These are phyloP conservation scores for Phytophthora macrochlamydospora DNA, from an alignment of 352 stramenopile genomes.

Conservation along the genomic window DNA sequence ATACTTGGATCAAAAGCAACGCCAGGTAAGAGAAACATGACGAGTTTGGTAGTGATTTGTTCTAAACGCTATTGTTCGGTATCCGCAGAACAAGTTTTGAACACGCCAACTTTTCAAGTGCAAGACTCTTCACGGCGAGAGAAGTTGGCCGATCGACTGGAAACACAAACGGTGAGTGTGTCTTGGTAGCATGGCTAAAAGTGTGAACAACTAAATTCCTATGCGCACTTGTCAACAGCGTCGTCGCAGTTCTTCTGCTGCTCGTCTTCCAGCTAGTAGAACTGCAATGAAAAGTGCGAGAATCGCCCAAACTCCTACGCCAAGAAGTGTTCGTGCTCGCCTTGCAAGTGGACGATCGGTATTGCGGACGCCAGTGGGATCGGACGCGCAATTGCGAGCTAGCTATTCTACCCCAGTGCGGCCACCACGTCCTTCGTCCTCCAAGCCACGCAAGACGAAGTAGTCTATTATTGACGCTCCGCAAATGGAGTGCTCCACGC, in stretches of 20 bases:
- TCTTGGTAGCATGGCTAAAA: not conserved
- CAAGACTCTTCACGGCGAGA: constrained; percentile 67
- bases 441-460: constrained; percentile 28
- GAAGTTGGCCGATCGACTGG: constrained; percentile 64
- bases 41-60: too few species aligned
- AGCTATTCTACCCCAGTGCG: constrained; percentile 78
- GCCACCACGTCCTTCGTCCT: constrained; percentile 31
- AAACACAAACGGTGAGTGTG: constrained; percentile 58
- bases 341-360: constrained; percentile 57
- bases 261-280: constrained; percentile 22
- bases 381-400: constrained; percentile 68
- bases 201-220: too few species aligned
- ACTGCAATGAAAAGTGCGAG: constrained; percentile 35
- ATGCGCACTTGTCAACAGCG: constrained; percentile 13
- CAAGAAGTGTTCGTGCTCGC: constrained; percentile 51
- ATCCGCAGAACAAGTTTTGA: constrained; percentile 38
- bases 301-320: constrained; percentile 27
- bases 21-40: constrained; percentile 34
- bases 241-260: constrained; percentile 23
- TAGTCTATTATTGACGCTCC: constrained; percentile 26
- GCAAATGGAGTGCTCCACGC: not conserved
- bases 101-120: constrained; percentile 66
- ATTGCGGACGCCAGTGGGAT: constrained; percentile 54
- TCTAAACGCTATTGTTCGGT: constrained; percentile 3
- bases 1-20: constrained; percentile 45